Conservation (phyloP, 2,329 filamentous ascomycete genomes). For the Sordariomycetes sp. region DNA sequence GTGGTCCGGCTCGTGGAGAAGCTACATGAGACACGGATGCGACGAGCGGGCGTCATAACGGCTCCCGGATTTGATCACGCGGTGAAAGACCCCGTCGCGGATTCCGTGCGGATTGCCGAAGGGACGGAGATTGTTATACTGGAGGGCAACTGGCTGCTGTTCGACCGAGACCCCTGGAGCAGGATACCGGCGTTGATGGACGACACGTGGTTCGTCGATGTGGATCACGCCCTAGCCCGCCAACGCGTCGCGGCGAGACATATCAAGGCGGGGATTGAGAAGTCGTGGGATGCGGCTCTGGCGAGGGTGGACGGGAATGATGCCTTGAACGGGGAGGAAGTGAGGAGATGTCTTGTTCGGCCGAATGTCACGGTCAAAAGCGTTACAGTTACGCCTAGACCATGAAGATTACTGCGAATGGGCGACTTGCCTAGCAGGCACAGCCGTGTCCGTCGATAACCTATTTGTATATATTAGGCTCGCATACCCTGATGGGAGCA, state of each 20-base stretch:
- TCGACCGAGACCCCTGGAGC: slow-evolving; percentile 57
- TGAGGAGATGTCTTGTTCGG: background rate
- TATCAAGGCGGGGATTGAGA: slow-evolving; percentile 65
- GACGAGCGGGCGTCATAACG: slow-evolving; percentile 30
- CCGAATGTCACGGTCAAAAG: background rate
- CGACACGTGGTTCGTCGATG: slow-evolving; percentile 69
- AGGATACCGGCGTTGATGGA: slow-evolving; percentile 57
- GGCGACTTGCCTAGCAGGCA: background rate
- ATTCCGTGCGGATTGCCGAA: slow-evolving; percentile 56
- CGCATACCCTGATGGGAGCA: too few relatives aligned
- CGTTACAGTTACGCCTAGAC: background rate
- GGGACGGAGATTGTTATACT: slow-evolving; percentile 58
- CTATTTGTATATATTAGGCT: too few relatives aligned
- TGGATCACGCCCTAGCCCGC: slow-evolving; percentile 61
- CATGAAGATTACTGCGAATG: background rate
- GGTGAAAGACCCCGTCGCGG: slow-evolving; percentile 61
- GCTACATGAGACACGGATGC: slow-evolving; percentile 47
- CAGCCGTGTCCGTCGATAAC: background rate
- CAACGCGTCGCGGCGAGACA: slow-evolving; percentile 64
- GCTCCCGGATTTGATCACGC: slow-evolving; percentile 77
- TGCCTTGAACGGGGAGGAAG: background rate
- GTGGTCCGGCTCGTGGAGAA: slow-evolving; percentile 58
- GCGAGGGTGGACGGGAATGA: background rate
- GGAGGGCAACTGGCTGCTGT: slow-evolving; percentile 67
- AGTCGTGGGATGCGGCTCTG: background rate